These are phyloP conservation scores for Aspergillus ochraceoroseus DNA, from an alignment of 2,329 filamentous ascomycete genomes.

Conservation along the genomic window DNA sequence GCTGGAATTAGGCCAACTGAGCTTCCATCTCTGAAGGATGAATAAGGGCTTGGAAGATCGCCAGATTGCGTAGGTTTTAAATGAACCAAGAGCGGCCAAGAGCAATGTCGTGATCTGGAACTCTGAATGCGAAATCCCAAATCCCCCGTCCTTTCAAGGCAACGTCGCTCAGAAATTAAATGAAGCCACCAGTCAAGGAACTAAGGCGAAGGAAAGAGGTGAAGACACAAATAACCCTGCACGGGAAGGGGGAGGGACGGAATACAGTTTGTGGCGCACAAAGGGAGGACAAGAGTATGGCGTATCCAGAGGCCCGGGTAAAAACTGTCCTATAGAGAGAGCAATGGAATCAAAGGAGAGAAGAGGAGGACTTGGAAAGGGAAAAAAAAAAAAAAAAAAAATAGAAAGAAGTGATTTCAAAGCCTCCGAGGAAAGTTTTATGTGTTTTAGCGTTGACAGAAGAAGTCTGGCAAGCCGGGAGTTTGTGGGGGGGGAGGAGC, in stretches of 20 bases:
- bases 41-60: slow-evolving; percentile 11
- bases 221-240: slow-evolving; percentile 1
- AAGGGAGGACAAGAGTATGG: slow-evolving; percentile 2
- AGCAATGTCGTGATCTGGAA: slow-evolving; percentile 31
- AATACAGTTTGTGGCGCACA: slow-evolving; percentile 7
- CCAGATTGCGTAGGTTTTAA: slow-evolving; percentile 16
- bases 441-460: slow-evolving; percentile 14
- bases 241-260: background rate
- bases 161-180: slow-evolving; percentile 6
- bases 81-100: slow-evolving; percentile 17
- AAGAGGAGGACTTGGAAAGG: slow-evolving; percentile 3
- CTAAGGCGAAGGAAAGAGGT: background rate
- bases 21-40: slow-evolving; percentile 13
- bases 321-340: no score
- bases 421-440: slow-evolving; percentile 10
- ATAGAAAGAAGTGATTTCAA: slow-evolving; percentile 2
- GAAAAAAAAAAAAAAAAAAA: slow-evolving; percentile 8
- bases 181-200: background rate
- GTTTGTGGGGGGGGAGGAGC: slow-evolving; percentile 14
- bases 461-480: slow-evolving; percentile 12
- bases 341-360: background rate
- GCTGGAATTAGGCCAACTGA: slow-evolving; percentile 13
- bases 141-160: slow-evolving; percentile 13
- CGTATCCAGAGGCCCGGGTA: slow-evolving; percentile 7
- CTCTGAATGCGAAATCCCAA: slow-evolving; percentile 22